These are phyloP conservation scores for Fusarium marasasianum DNA, from an alignment of 2,329 filamentous ascomycete species.

Conservation along the genomic window DNA sequence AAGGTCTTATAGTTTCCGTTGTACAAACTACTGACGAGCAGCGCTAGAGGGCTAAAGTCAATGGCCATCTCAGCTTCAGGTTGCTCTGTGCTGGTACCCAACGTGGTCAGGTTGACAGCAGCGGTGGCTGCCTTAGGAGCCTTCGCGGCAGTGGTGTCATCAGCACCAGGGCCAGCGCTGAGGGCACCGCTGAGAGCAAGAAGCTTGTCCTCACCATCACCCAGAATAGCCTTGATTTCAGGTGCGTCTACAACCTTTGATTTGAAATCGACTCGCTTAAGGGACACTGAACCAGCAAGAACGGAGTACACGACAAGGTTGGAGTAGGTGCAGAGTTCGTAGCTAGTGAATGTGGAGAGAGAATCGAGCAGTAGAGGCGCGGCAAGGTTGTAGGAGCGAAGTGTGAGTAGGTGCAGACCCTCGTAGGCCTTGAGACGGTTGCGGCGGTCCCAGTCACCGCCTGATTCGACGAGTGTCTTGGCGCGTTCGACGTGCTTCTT, in stretches of 20 bases:
- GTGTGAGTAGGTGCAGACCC: constrained; percentile 89
- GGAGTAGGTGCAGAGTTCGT: constrained; percentile 97
- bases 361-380: constrained; percentile 96
- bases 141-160: constrained; percentile 76
- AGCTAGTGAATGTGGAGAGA: constrained; percentile 97
- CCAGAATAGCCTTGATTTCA: constrained; percentile 97
- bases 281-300: constrained; percentile 89
- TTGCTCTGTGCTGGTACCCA: constrained; percentile 76
- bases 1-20: constrained; percentile 93
- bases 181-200: constrained; percentile 82
- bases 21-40: constrained; percentile 91
- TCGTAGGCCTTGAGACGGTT: constrained; percentile 99
- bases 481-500: constrained; percentile 95
- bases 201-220: constrained; percentile 87
- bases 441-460: constrained; percentile 97
- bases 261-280: constrained; percentile 99
- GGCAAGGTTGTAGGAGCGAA: constrained; percentile 88
- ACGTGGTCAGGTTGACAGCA: constrained; percentile 86
- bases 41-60: constrained; percentile 88
- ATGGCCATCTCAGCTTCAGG: constrained; percentile 82
- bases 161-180: constrained; percentile 82
- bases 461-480: constrained; percentile 88
- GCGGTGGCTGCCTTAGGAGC: constrained; percentile 64
- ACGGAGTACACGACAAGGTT: constrained; percentile 95
- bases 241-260: constrained; percentile 98